A percentile compares a stretch with the other conserved stretches of the same genome.
phyloP scores from a whole-genome alignment of 257 asterid genomes.

The Voacanga thouarsii region DNA sequence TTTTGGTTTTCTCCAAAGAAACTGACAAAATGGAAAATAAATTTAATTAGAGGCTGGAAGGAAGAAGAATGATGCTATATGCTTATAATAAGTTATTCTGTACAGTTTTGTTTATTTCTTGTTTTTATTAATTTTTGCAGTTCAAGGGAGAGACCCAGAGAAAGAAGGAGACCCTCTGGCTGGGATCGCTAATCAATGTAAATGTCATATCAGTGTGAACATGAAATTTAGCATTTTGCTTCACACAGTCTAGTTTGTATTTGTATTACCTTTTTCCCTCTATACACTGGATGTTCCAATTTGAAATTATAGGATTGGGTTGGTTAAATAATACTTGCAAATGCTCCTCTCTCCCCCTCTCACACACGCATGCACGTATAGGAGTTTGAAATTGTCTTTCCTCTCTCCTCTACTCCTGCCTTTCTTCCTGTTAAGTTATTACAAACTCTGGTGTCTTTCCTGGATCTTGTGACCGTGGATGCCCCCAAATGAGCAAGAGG shows the following conservation, averaged over 20 bases:
- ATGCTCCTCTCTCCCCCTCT: background rate
- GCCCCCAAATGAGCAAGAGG: background rate
- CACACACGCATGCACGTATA: no score
- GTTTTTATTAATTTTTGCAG: conserved; percentile 14
- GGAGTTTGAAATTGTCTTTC: background rate
- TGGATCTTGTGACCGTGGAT: background rate
- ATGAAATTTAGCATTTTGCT: background rate
- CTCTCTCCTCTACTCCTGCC: background rate
- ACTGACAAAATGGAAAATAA: background rate
- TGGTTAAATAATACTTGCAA: background rate
- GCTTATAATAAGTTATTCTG: background rate
- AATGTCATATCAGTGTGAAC: background rate
- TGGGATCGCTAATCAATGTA: conserved; percentile 63
- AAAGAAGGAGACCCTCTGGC: conserved; percentile 90
- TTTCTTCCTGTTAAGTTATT: background rate
- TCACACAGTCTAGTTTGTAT: conserved; percentile 1
- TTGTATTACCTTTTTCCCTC: background rate
- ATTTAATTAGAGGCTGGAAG: background rate
- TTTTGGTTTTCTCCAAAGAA: background rate
- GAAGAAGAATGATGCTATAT: background rate
- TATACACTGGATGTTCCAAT: background rate
- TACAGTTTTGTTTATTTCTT: background rate
- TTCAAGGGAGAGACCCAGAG: conserved; percentile 68
- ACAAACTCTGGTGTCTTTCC: background rate
- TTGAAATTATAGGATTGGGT: background rate